A percentile compares a stretch with the other conserved stretches of the same genome.
Conservation (phyloP, 2,329 filamentous ascomycete genomes). For the Endothia cerciana region DNA sequence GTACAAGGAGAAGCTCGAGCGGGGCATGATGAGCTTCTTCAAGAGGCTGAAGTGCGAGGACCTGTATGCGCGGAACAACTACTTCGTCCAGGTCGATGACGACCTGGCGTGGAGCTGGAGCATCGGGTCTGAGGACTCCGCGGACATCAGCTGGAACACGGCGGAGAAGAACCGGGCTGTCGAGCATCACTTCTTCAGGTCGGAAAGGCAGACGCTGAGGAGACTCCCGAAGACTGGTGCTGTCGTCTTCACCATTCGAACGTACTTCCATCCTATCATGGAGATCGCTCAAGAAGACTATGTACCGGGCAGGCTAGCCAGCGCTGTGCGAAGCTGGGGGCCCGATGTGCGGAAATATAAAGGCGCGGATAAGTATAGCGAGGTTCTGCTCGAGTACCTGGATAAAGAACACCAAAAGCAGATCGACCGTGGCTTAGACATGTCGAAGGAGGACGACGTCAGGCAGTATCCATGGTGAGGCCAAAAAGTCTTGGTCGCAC, state of each 20-base stretch:
- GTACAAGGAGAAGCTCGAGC: constrained; percentile 71
- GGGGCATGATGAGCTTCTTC: constrained; percentile 84
- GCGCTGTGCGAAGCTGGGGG: constrained; percentile 80
- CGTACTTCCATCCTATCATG: constrained; percentile 75
- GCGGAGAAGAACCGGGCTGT: constrained; percentile 76
- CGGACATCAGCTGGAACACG: constrained; percentile 71
- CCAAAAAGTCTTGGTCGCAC: neutral
- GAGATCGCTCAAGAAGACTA: constrained; percentile 72
- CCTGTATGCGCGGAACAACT: constrained; percentile 72
- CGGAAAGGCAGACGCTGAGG: constrained; percentile 72
- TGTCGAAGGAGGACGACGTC: constrained; percentile 62
- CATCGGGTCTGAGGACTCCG: constrained; percentile 73
- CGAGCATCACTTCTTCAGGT: constrained; percentile 75
- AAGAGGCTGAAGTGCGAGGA: constrained; percentile 69
- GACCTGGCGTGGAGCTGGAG: constrained; percentile 74
- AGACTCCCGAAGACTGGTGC: constrained; percentile 61
- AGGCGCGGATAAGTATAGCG: constrained; percentile 73
- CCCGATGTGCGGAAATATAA: constrained; percentile 79
- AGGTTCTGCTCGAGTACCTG: constrained; percentile 75
- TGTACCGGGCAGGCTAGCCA: constrained; percentile 78
- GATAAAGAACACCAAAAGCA: constrained; percentile 77
- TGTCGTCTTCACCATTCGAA: constrained; percentile 76
- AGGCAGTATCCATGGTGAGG: constrained; percentile 63
- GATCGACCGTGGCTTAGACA: constrained; percentile 65
- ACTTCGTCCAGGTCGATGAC: constrained; percentile 87